Base-by-base conservation (phyloP, 2,329 filamentous ascomycete genomes). In the Colletotrichum horii region DNA sequence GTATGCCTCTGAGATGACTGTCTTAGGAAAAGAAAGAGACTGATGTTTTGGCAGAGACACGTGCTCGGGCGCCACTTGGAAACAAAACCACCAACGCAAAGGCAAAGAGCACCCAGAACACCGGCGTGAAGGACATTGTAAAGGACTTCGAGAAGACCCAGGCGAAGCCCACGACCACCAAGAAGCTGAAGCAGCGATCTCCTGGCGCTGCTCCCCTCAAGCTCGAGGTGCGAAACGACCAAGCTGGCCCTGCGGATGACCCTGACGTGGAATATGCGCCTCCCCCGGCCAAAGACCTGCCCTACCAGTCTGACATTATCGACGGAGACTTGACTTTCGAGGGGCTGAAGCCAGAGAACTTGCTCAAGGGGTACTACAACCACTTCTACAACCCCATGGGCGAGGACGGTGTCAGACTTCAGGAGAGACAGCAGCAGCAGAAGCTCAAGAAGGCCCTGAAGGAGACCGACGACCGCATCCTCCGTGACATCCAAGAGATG, bases 61-160 rank as follows among this genome's bases (percentile, higher is more conserved):
- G 92, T 75, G 93, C 88, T 75, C 93, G 96, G 80, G 96, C 96
- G 48, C 94, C 95, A 15, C 87, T 99, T 64, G 96, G 96, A 38
- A 94, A 95, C 89, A 99, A 99, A 85, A 98, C 96, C 2, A 98
- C 97, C 68, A 99, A 99, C 84, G 95, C 95, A 70, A 98, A 98
- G 87, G 91, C 93, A 75, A 91, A 89, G 82, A 89, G 88, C 66
- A 90, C 92, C 78, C 93, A 94, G 77, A 93, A 92, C 6, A 91
- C 91, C 8, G 93, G 91, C 34, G 93, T 90, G 36, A 93, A 93
- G 80, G 87, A 87, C 74, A 87, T 88, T 26, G 88, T 89, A 55
- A 88, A 89, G 64, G 91, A 93, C 74, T 84, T 90, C 66, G 92
- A 93, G 77, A 93, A 93, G 83, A 91, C 91, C 1, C 89, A 91